Evolutionary conservation across 2,329 filamentous ascomycete species (phyloP), one percentile per base, ranked within the genome.

Genomic region (Phialophora macrospora): DNA sequence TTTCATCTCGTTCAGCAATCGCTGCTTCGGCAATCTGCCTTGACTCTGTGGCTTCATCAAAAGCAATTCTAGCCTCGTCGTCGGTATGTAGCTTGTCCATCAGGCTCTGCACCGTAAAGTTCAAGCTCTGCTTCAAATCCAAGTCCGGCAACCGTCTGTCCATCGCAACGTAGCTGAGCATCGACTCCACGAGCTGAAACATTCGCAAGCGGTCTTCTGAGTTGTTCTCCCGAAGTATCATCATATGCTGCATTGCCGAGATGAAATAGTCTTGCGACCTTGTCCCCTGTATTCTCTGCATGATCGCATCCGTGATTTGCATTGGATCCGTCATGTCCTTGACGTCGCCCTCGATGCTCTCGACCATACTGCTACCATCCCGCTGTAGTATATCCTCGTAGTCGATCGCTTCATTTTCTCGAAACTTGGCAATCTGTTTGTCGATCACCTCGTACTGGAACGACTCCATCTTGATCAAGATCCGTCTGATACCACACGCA

Each of bases 161-260:
- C 94, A 99, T 99, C 73, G 94, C 94, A 68, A 99, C 94, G 78
- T 98, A 98, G 78, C 93, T 97, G 71, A 99, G 87, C 93, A 98
- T 98, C n/a, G 92, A 90, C 79, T 99, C 95, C 30, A 98, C 93
- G 30, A 99, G 87, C 81, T 98, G 95, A 80, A 98, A 99, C 90
- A 97, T 95, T 56, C 92, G 89, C 68, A 97, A 80, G 14, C 93
- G 88, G 78, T 99, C 95, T 75, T 98, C 95, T 56, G 90, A 90
- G 73, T 96, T 92, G 70, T 93, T 95, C 74, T 97, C 91, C 64
- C 93, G 87, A 70, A 98, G 96, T 52, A 99, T 85, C 72, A 99
- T 84, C 77, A 99, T 84, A 81, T 99, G 95, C 76, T 99, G 95
- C 79, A 99, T 87, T 22, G 94, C 92, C 55, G 94, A 97, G 32